phyloP scores from a whole-genome alignment of 768 basidiomycete species.

The Sarcodon aspratus region DNA sequence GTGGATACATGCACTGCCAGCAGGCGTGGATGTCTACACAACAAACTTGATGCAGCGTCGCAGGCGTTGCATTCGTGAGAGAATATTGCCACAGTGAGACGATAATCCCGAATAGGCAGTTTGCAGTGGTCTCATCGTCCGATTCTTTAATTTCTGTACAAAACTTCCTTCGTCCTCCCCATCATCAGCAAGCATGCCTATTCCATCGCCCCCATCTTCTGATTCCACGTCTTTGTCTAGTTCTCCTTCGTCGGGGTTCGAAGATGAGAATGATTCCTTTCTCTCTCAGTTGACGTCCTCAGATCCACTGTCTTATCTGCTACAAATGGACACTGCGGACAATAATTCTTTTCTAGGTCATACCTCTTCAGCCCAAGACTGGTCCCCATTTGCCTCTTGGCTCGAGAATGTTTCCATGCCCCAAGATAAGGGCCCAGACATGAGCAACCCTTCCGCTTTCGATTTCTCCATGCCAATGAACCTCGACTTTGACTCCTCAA shows the following conservation, averaged over 20 bases:
- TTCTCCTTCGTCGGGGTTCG: background rate
- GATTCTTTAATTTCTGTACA: no score
- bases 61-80: no score
- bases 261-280: background rate
- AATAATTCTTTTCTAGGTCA: background rate
- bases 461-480: slow-evolving; percentile 37
- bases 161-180: background rate
- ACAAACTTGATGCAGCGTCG: no score
- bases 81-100: no score
- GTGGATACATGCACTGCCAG: no score
- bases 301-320: slow-evolving; percentile 15
- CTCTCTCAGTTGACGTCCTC: background rate
- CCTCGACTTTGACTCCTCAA: slow-evolving; percentile 48
- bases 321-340: slow-evolving; percentile 8
- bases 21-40: no score
- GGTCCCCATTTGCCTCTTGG: slow-evolving; percentile 44
- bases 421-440: slow-evolving; percentile 24
- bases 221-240: background rate
- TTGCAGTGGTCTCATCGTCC: no score
- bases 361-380: slow-evolving; percentile 16
- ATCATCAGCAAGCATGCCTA: background rate
- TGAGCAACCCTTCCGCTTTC: slow-evolving; percentile 23
- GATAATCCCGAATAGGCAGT: no score
- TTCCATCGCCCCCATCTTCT: background rate
- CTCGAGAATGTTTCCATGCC: slow-evolving; percentile 7